Conservation (phyloP, 1,139 yeast species). For the Zygotorulaspora mrakii region DNA sequence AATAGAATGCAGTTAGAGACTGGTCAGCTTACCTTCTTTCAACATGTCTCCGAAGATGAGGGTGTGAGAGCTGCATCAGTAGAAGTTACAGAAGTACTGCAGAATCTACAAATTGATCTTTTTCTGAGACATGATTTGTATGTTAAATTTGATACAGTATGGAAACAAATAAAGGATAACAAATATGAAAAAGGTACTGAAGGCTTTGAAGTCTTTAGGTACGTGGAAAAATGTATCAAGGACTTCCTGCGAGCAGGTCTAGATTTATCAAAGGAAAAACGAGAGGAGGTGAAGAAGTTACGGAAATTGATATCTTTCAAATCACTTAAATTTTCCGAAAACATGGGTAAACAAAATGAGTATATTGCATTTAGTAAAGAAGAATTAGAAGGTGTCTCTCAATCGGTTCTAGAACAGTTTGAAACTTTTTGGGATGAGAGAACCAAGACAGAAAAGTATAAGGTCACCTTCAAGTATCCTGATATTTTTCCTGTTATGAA, state of each 20-base stretch:
- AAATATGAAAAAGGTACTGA: constrained; percentile 31
- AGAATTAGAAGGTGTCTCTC: constrained; percentile 72
- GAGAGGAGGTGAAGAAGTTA: constrained; percentile 54
- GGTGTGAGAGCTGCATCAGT: constrained; percentile 67
- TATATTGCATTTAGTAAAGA: constrained; percentile 54
- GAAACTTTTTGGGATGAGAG: constrained; percentile 44
- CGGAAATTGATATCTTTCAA: constrained; percentile 58
- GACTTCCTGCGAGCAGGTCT: constrained; percentile 66
- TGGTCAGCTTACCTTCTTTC: constrained; percentile 59
- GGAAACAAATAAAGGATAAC: constrained; percentile 35
- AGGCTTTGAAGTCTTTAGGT: constrained; percentile 56
- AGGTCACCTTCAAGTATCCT: constrained; percentile 78
- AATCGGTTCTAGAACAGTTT: constrained; percentile 55
- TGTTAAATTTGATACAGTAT: constrained; percentile 52
- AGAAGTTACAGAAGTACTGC: constrained; percentile 55
- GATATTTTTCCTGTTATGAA: constrained; percentile 74
- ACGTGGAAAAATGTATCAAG: constrained; percentile 52
- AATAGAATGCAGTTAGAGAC: constrained; percentile 45
- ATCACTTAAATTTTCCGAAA: constrained; percentile 55
- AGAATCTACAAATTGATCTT: constrained; percentile 58
- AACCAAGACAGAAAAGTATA: constrained; percentile 43
- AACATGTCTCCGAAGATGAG: constrained; percentile 62
- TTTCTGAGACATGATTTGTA: constrained; percentile 66
- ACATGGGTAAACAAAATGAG: constrained; percentile 69
- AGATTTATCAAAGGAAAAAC: constrained; percentile 51